Evolutionary conservation across 176 grass and related monocot species (phyloP).

Genomic region (Eleusine coracana): DNA sequence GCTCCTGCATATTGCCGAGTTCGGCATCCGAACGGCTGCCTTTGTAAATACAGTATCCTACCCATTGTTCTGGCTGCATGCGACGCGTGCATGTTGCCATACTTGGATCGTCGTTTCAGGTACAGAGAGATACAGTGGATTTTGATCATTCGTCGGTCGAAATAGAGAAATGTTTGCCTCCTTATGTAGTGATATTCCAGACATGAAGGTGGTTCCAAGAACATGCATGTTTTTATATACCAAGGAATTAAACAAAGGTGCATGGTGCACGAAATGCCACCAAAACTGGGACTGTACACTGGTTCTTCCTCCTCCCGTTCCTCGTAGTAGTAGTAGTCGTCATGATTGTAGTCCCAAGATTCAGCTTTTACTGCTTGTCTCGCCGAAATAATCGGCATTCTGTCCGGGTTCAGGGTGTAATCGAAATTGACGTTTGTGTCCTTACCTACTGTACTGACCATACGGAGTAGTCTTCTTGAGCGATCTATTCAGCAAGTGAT

Average conservation of each 20-base stretch:
- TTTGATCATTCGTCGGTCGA: neutral
- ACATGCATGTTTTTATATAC: neutral
- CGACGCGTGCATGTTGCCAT: neutral
- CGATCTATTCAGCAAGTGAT: neutral
- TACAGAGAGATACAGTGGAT: neutral
- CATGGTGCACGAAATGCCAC: constrained; percentile 6
- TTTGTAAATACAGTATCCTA: neutral
- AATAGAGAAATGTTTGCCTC: neutral
- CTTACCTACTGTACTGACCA: neutral
- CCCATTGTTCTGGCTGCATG: no score
- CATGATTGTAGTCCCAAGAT: constrained; percentile 14
- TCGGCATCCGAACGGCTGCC: neutral
- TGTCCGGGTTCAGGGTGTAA: constrained; percentile 2
- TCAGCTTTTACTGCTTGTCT: constrained; percentile 40
- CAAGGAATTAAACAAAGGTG: neutral
- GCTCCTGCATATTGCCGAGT: neutral
- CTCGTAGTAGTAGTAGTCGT: neutral
- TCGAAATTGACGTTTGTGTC: constrained; percentile 27
- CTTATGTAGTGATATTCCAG: neutral
- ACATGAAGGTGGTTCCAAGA: neutral
- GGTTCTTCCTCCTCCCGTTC: neutral
- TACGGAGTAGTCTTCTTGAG: neutral
- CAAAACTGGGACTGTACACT: neutral
- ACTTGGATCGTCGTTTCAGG: neutral
- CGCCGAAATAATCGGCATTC: constrained; percentile 33